Evolutionary conservation across 129 eudicot species (phyloP).

Genomic region (Helianthus tuberosus): DNA sequence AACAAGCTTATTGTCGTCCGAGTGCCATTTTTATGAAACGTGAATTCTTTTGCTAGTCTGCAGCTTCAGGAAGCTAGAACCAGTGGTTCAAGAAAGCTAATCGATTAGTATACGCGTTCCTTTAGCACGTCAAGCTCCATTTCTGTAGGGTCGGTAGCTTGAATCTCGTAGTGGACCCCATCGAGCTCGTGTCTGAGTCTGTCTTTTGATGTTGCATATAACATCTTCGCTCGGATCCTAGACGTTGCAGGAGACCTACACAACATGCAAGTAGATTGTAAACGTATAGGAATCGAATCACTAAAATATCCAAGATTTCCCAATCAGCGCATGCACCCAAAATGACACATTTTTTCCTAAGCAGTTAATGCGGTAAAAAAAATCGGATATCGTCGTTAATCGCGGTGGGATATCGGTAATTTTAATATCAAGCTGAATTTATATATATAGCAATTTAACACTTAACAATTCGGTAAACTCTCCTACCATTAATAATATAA

Average conservation of each 20-base stretch:
- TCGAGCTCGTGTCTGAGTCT: constrained; percentile 63
- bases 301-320: neutral
- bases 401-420: too few species aligned
- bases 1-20: neutral
- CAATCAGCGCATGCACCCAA: neutral
- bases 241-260: constrained; percentile 76
- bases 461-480: too few species aligned
- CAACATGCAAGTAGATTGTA: constrained; percentile 4
- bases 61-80: constrained; percentile 16
- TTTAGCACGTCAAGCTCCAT: constrained; percentile 78
- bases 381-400: too few species aligned
- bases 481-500: too few species aligned
- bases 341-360: neutral
- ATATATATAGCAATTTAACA: too few species aligned
- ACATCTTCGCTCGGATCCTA: constrained; percentile 73
- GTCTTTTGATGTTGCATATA: constrained; percentile 78
- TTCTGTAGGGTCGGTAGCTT: constrained; percentile 83
- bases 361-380: too few species aligned
- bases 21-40: constrained; percentile 24
- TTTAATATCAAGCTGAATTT: too few species aligned
- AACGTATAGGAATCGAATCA: neutral
- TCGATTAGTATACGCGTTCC: constrained; percentile 59
- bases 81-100: constrained; percentile 26
- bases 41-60: constrained; percentile 17
- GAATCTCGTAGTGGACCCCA: constrained; percentile 84